These are phyloP conservation scores for Fraxinus paxiana DNA, from an alignment of 305 asterid genomes.

Conservation along the genomic window DNA sequence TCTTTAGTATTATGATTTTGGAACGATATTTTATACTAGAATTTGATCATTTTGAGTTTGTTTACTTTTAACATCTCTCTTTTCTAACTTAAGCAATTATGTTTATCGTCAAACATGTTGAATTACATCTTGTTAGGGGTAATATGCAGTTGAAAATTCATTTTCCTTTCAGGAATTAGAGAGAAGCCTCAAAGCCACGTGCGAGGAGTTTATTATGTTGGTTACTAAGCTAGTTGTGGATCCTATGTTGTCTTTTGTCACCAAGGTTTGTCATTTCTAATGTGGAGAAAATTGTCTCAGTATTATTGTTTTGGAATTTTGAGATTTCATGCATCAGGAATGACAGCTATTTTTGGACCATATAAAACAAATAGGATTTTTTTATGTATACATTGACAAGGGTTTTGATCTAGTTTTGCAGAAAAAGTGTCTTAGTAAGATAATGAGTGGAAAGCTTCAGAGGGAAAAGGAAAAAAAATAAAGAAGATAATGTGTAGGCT, in stretches of 20 bases:
- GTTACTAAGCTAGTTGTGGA: conserved; percentile 96
- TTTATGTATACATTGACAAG: not conserved
- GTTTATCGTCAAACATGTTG: not conserved
- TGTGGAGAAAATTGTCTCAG: conserved; percentile 7
- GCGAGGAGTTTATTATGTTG: conserved; percentile 96
- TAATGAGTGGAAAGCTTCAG: not conserved
- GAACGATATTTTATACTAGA: not conserved
- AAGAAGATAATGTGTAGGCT: not conserved
- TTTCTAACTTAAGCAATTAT: conserved; percentile 12
- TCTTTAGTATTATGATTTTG: not conserved
- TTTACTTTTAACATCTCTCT: conserved; percentile 1
- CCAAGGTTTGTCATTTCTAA: conserved; percentile 58
- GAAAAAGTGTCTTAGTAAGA: not conserved
- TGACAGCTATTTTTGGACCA: not conserved
- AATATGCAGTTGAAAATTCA: conserved; percentile 20
- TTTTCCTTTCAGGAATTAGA: conserved; percentile 77
- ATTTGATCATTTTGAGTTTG: not conserved
- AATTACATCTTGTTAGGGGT: conserved; percentile 7
- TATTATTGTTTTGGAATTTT: conserved; percentile 8
- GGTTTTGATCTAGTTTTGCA: not conserved
- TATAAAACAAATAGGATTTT: not conserved
- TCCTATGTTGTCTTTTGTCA: conserved; percentile 88
- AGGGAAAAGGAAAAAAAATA: not conserved
- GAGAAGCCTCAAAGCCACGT: conserved; percentile 89
- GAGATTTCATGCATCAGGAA: not conserved